Evolutionary conservation across 1,284 basidiomycete genomes (phyloP).

Genomic region (Fomitopsis betulina): DNA sequence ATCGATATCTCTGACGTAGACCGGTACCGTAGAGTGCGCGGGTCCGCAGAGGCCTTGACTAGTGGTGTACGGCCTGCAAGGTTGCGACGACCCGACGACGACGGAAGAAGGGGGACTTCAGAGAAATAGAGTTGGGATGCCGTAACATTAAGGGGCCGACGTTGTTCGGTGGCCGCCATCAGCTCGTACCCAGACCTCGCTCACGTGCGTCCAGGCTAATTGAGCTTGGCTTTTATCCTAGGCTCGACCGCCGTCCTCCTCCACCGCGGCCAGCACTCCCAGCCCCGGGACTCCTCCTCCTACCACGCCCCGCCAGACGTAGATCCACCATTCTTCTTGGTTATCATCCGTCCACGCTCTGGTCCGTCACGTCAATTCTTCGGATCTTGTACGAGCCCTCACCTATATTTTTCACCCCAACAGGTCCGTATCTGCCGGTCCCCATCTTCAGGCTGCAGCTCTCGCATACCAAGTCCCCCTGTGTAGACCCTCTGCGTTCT

Average conservation of each 20-base stretch:
- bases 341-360: neutral
- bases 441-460: neutral
- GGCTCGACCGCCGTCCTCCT: neutral
- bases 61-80: neutral
- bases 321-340: neutral
- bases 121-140: neutral
- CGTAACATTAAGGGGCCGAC: no score
- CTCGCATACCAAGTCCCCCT: neutral
- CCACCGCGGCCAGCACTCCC: neutral
- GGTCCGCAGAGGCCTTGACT: neutral
- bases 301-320: no score
- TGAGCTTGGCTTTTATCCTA: neutral
- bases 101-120: neutral
- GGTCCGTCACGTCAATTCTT: conserved; percentile 1
- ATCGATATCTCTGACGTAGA: neutral
- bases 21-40: neutral
- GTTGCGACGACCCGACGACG: neutral
- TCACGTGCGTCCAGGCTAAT: neutral
- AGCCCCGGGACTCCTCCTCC: neutral
- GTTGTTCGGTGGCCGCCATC: no score
- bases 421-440: neutral
- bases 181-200: neutral
- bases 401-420: neutral
- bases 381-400: neutral
- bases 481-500: neutral